A percentile compares a stretch with the other conserved stretches of the same genome.
phyloP scores from a whole-genome alignment of 306 rosid species.

The Sesbania bispinosa region DNA sequence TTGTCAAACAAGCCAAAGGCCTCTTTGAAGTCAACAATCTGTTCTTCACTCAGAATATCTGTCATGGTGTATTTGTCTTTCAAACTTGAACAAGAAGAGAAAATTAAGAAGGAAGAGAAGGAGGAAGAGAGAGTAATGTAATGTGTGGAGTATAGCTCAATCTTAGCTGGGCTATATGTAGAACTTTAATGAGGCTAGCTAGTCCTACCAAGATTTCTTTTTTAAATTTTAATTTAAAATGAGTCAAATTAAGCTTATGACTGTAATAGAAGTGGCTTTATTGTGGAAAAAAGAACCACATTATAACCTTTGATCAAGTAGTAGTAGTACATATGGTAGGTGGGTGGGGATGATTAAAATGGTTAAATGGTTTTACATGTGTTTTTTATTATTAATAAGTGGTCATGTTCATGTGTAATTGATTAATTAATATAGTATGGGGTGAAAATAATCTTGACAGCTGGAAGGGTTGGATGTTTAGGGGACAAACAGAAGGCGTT shows the following conservation, averaged over 20 bases:
- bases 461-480: constrained; percentile 57
- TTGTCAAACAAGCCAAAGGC: constrained; percentile 92
- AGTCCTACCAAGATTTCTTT: constrained; percentile 14
- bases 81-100: not conserved
- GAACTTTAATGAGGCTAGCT: constrained; percentile 32
- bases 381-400: not conserved
- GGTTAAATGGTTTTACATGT: not conserved
- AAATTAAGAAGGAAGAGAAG: constrained; percentile 9
- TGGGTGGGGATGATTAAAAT: constrained; percentile 14
- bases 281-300: constrained; percentile 36
- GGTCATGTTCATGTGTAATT: not conserved
- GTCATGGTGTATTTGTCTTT: constrained; percentile 41
- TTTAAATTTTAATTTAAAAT: constrained; percentile 1
- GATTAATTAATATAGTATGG: constrained; percentile 6
- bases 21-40: constrained; percentile 86
- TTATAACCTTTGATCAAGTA: not conserved
- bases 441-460: constrained; percentile 42
- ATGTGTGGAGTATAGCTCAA: constrained; percentile 60
- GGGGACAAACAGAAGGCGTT: constrained; percentile 59
- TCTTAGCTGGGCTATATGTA: constrained; percentile 85
- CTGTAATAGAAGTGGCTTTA: constrained; percentile 32
- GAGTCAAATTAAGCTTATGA: constrained; percentile 48
- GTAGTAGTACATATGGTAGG: no score
- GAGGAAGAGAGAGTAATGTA: constrained; percentile 16
- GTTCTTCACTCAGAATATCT: constrained; percentile 74